Evolutionary conservation across 106 monocot species (phyloP), one percentile per base, ranked within the genome.

Genomic region (Acanthochlamys bracteata): DNA sequence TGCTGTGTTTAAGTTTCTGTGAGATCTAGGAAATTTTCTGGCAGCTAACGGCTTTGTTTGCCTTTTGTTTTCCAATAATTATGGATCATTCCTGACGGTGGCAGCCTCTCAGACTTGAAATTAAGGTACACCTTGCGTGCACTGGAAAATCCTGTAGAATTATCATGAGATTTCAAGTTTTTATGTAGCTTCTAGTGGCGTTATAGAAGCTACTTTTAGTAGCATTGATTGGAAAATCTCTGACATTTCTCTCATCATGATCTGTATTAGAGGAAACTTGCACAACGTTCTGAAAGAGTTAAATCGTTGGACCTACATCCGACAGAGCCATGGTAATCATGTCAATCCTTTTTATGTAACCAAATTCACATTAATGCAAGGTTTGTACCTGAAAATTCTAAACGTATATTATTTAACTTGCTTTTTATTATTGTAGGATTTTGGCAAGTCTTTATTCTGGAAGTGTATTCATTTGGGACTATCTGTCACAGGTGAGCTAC

Each of bases 371-470:
- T 33, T 3, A 33, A 33, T 33, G 33, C 33, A 6, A 33, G 33
- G 11, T 41, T 57, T 40, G n/a, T 46, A 58, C 17, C 8, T 4
- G 9, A 63, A 51, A 1, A 51, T 51, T 15, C 10, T 13, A 15
- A 19, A 51, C 10, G 8, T 9, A 13, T 51, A 13, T 51, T 2
- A 55, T 19, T 20, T 19, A 10, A 55, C 4, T 55, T 17, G 55
- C 22, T 45, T 65, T 53, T 53, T 71, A 39, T 42, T 61, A 11
- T 7, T 74, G 65, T 72, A 96, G 91, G 91, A 96, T 96, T 79
- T 81, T 98, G 17, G 79, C 83, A 20, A 98, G 92, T 74, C 80
- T 98, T 61, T 98, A 98, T 47, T 85, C 88, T 54, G 92, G 98
- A 70, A 98, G 81, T 65, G 92, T 92, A 20, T 92, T 85, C 76